Percentiles rank a stretch among this genome's conserved stretches.
Conservation (phyloP, 108 stramenopile genomes). For the Cylindrotheca fusiformis region DNA sequence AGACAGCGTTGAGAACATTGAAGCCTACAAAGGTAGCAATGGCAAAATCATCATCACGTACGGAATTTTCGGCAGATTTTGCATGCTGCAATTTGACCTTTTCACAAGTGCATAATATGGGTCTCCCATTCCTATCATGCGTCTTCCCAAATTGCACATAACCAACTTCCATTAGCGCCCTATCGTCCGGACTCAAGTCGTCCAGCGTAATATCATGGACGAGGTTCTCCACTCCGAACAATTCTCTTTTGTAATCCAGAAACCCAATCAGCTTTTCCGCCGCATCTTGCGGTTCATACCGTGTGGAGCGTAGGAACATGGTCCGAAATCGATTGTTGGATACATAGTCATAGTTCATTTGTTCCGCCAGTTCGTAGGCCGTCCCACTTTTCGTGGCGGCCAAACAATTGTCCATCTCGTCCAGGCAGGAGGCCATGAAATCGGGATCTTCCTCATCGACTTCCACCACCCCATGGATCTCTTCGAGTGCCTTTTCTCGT, state of each 20-base stretch:
- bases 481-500: conserved; percentile 22
- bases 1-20: not conserved
- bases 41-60: not conserved
- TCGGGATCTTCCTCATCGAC: conserved; percentile 19
- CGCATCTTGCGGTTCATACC: conserved; percentile 22
- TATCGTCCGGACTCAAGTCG: conserved; percentile 20
- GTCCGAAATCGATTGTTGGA: conserved; percentile 7
- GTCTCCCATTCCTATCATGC: conserved; percentile 6
- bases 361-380: conserved; percentile 21
- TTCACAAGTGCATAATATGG: not conserved
- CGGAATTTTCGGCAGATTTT: not conserved
- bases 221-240: conserved; percentile 17
- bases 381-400: conserved; percentile 7
- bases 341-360: conserved; percentile 5
- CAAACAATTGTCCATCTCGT: conserved; percentile 17
- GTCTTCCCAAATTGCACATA: conserved; percentile 8
- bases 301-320: conserved; percentile 30
- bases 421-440: not conserved
- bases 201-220: conserved; percentile 9
- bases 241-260: conserved; percentile 28
- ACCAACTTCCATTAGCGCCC: conserved; percentile 5
- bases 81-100: not conserved
- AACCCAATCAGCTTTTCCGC: conserved; percentile 27
- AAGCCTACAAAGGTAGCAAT: not conserved
- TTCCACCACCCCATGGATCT: conserved; percentile 28